A percentile compares a stretch with the other conserved stretches of the same genome.
Conservation (phyloP, 495 filamentous ascomycete species). For the Podospora fimiseda region DNA sequence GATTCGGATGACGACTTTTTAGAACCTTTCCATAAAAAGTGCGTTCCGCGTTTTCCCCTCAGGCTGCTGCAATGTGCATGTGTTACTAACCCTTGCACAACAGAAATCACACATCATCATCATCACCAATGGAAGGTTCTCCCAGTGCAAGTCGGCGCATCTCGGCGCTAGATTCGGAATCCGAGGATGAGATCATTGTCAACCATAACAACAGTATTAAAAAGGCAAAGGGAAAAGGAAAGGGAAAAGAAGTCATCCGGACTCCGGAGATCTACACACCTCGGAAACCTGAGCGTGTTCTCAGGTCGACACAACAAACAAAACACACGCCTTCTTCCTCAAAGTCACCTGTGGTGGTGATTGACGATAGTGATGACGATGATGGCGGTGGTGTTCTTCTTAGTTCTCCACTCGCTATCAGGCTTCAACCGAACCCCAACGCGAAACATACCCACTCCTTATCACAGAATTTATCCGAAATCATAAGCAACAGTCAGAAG, state of each 20-base stretch:
- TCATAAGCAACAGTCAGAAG: not conserved
- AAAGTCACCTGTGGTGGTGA: not conserved
- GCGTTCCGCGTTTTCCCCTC: not conserved
- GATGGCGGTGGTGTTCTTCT: not conserved
- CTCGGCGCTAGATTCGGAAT: not conserved
- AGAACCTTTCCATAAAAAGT: not conserved
- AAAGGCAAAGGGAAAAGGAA: constrained; percentile 32
- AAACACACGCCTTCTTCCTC: not conserved
- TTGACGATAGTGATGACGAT: constrained; percentile 5
- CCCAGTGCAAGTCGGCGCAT: not conserved
- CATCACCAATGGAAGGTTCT: not conserved
- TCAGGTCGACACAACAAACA: too few relatives aligned
- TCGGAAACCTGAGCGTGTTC: not conserved
- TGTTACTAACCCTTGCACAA: not conserved
- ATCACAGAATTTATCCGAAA: not conserved
- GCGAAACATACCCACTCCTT: not conserved
- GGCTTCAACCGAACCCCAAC: too few relatives aligned
- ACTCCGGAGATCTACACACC: constrained; percentile 3
- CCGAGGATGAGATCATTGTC: constrained; percentile 22
- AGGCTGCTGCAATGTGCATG: not conserved
- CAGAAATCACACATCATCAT: not conserved
- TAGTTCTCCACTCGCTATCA: too few relatives aligned
- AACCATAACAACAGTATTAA: too few relatives aligned
- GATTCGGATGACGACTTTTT: constrained; percentile 20
- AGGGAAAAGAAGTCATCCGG: constrained; percentile 23